Base-by-base conservation (phyloP, 495 filamentous ascomycete genomes). In the Penicillium manginii region DNA sequence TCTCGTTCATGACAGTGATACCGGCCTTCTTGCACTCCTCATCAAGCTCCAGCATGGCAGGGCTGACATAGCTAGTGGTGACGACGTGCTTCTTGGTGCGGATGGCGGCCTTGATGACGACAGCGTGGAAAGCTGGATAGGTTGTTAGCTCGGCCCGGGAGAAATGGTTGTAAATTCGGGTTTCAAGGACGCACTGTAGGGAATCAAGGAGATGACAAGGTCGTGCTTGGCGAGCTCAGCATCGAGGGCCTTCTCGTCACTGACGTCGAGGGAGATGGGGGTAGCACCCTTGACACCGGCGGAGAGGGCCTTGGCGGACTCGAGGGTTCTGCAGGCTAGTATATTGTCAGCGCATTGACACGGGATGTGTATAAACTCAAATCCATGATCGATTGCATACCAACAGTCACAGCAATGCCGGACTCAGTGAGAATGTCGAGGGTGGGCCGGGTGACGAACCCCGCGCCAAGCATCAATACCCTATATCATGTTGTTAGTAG, bases 1-100 rank as follows among this genome's bases (percentile, higher is more conserved):
- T 96, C 84, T 98, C 94, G 70, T 98, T 97, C 89, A 98, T 90
- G 57, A 98, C 92, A 0, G 92, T 96, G 65, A 98, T 98, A 49
- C 92, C 93, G 9, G 96, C 96, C 46, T 88, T 88, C 82, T 97
- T 97, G 70, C 83, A 86, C 60, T 87, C 82, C 55, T 83, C 78
- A 57, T 97, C 91, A 29, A 98, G 81, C 78, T 91, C 94, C 73
- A 86, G 66, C 93, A 98, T 97, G 26, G 91, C 91, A 0, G 92
- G 92, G 2, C 90, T 94, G 48, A 96, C 88, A 66, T 98, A 97
- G 56, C 85, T 90, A n/a, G 94, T 98, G 40, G 94, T 97, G 51
- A 98, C 94, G 52, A 98, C 93, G 80, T 98, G 78, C 78, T 89
- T 96, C 88, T 97, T 97, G 57, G 87, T 82, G 58, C 88, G 84